phyloP scores from a whole-genome alignment of 805 yeast genomes.

The Schwanniomyces pseudopolymorphus region DNA sequence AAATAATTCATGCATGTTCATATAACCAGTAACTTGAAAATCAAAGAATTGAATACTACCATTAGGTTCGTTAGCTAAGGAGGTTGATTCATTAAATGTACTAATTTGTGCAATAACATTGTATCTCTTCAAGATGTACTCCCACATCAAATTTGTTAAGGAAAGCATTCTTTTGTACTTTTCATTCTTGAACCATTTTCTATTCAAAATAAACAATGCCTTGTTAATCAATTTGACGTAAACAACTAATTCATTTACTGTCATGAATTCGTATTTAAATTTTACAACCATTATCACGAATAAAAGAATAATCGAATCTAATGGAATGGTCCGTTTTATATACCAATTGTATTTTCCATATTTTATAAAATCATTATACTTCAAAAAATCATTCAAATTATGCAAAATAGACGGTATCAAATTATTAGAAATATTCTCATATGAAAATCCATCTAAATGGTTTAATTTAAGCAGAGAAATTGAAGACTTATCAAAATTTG shows the following conservation, averaged over 20 bases:
- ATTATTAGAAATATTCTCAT: slow-evolving; percentile 52
- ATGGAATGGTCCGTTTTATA: slow-evolving; percentile 57
- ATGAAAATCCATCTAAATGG: slow-evolving; percentile 43
- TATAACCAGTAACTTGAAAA: slow-evolving; percentile 38
- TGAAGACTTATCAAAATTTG: slow-evolving; percentile 35
- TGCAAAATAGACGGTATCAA: slow-evolving; percentile 57
- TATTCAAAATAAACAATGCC: slow-evolving; percentile 40
- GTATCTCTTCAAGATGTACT: slow-evolving; percentile 37
- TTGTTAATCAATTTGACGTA: slow-evolving; percentile 42
- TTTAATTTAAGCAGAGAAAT: slow-evolving; percentile 36
- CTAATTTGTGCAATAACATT: slow-evolving; percentile 28
- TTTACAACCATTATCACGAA: slow-evolving; percentile 54
- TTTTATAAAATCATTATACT: slow-evolving; percentile 50
- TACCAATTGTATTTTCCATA: slow-evolving; percentile 62
- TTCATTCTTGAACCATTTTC: slow-evolving; percentile 47
- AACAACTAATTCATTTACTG: slow-evolving; percentile 33
- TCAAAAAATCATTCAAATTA: slow-evolving; percentile 53
- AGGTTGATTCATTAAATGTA: slow-evolving; percentile 20
- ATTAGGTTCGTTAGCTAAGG: slow-evolving; percentile 12
- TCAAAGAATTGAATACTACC: slow-evolving; percentile 36
- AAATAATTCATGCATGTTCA: slow-evolving; percentile 41
- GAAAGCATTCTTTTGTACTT: slow-evolving; percentile 46
- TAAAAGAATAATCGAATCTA: slow-evolving; percentile 55
- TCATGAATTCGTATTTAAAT: slow-evolving; percentile 43
- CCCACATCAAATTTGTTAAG: slow-evolving; percentile 44